These are phyloP conservation scores for Ephemerocybe angulata DNA, from an alignment of 768 basidiomycete genomes.

Conservation along the genomic window DNA sequence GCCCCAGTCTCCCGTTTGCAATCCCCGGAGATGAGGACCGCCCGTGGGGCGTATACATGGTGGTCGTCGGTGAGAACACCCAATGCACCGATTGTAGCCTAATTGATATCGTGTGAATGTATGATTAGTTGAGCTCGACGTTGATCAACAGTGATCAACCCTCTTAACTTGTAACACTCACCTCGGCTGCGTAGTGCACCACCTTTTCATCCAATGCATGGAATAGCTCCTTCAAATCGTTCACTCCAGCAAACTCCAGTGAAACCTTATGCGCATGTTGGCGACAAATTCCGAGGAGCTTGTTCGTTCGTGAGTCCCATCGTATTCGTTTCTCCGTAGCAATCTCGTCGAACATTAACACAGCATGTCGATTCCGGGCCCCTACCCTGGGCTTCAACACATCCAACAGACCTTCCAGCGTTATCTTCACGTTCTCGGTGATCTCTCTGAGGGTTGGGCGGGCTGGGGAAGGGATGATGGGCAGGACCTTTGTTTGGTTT, in stretches of 20 bases:
- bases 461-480: conserved; percentile 13
- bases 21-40: conserved; percentile 25
- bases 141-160: not conserved
- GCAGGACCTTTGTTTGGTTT: not conserved
- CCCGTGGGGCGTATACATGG: conserved; percentile 21
- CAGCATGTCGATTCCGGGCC: too few species aligned
- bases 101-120: conserved; percentile 10
- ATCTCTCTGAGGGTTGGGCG: conserved; percentile 9
- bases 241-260: conserved; percentile 18
- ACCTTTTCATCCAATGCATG: conserved; percentile 10
- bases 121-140: too few species aligned
- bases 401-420: not conserved
- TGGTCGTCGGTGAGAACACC: conserved; percentile 22
- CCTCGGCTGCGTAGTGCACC: conserved; percentile 20
- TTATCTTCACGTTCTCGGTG: conserved; percentile 2
- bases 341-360: conserved; percentile 30
- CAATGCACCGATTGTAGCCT: conserved; percentile 25
- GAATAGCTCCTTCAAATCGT: conserved; percentile 22
- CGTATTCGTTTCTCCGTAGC: conserved; percentile 21
- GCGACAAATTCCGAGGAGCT: conserved; percentile 25
- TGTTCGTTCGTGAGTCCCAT: conserved; percentile 23
- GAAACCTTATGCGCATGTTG: conserved; percentile 18
- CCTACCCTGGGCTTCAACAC: not conserved
- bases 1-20: conserved; percentile 25
- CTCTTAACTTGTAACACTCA: not conserved